Base-by-base conservation (phyloP, 2,329 filamentous ascomycete species). In the Magnaporthiopsis poae region DNA sequence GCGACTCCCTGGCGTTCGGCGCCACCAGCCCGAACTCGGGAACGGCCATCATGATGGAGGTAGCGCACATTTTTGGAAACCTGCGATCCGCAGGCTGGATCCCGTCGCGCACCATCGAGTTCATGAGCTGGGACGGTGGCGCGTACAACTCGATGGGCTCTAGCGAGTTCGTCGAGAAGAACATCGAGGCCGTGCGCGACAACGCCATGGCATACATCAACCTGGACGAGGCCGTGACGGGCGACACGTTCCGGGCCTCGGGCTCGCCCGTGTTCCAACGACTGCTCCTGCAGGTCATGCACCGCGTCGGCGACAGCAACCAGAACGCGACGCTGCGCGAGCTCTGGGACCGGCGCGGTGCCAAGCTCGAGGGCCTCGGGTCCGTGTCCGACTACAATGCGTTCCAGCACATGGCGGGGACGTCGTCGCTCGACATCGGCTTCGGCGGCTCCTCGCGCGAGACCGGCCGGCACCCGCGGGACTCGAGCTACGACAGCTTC, bases 71-170 rank as follows among this genome's bases (percentile, higher is more conserved):
- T 63, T 91, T 99, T 72, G 92, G 92, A 60, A 87, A 91, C 69
- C 84, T 98, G 21, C 82, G 88, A 29, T 77, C 82, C 21, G 85
- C 87, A 67, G 94, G 93, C 65, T 99, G 95, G 95, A 85, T 90
- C 33, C 95, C 95, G 1, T 81, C 96, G 21, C 89, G 95, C n/a
- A 96, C 92, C 3, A 96, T 99, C 70, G 90, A 96, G 75, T 98
- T 99, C 76, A 92, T 93, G 73, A 96, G 91, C 46, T 99, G 95
- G 95, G 95, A 99, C 75, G 95, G 86, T 4, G 89, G 89, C 71
- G 92, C 94, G 76, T 98, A 96, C 80, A 97, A 97, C 76, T 80
- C 95, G 62, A 90, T 96, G 67, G 95, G 95, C 11, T 96, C 92
- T 13, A 98, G 95, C 1, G 95, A 99, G 76, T 94, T 90, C 73